These are phyloP conservation scores for Nicotiana noctiflora DNA, from an alignment of 257 asterid genomes.

Conservation along the genomic window DNA sequence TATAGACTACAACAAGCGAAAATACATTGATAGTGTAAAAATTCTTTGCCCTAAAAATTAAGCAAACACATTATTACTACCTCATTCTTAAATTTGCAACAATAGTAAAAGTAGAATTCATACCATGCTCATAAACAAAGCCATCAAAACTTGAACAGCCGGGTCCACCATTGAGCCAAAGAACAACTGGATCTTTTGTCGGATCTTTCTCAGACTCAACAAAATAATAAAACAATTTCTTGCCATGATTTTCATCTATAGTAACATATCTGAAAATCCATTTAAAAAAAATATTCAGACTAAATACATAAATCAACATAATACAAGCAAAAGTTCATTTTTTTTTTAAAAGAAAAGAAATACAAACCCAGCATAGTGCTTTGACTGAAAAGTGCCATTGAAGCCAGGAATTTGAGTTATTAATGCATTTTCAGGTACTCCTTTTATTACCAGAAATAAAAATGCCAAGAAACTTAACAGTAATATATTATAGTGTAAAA, in stretches of 20 bases:
- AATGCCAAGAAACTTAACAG: slow-evolving; percentile 11
- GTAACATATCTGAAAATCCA: slow-evolving; percentile 56
- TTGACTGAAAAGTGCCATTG: slow-evolving; percentile 61
- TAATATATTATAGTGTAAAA: neutral
- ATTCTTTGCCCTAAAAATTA: neutral
- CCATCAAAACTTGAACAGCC: slow-evolving; percentile 99
- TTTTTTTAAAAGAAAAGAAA: neutral
- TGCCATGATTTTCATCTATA: slow-evolving; percentile 56
- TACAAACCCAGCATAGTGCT: slow-evolving; percentile 81
- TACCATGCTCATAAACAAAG: slow-evolving; percentile 92
- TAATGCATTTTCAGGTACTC: slow-evolving; percentile 64
- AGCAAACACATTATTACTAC: neutral
- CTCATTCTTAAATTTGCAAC: neutral
- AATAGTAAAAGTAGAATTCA: neutral
- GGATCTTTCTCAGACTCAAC: slow-evolving; percentile 79
- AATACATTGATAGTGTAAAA: neutral
- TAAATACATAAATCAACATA: slow-evolving; percentile 4
- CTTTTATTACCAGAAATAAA: slow-evolving; percentile 17
- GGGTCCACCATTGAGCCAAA: slow-evolving; percentile 99
- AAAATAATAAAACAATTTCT: slow-evolving; percentile 72
- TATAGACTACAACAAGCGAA: neutral
- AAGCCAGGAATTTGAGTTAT: slow-evolving; percentile 67
- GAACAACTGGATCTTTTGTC: slow-evolving; percentile 71
- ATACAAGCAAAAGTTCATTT: neutral
- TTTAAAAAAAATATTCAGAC: neutral